These are phyloP conservation scores for Psilocybe subaeruginosa DNA, from an alignment of 768 basidiomycete species.

Conservation along the genomic window DNA sequence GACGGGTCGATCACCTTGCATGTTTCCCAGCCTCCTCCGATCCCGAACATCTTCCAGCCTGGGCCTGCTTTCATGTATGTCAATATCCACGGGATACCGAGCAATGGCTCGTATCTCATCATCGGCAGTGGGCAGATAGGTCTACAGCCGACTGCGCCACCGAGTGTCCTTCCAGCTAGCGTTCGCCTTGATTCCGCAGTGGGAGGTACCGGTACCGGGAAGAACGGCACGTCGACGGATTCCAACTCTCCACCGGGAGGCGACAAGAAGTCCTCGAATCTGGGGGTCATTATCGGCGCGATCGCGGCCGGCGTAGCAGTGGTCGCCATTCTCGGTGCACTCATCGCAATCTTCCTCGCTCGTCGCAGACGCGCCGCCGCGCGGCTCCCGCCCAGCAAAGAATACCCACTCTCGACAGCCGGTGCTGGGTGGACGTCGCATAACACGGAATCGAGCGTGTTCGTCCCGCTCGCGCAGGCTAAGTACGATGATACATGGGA, in stretches of 20 bases:
- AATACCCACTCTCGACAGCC: conserved; percentile 19
- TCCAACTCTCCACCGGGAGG: background rate
- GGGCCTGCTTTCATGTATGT: conserved; percentile 86
- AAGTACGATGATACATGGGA: background rate
- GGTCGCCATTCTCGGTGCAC: conserved; percentile 50
- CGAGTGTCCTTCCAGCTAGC: conserved; percentile 49
- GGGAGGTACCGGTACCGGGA: background rate
- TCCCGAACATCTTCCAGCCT: conserved; percentile 83
- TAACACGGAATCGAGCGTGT: conserved; percentile 65
- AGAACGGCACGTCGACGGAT: background rate
- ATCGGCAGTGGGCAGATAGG: conserved; percentile 82
- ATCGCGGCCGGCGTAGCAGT: conserved; percentile 51
- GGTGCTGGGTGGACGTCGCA: conserved; percentile 8
- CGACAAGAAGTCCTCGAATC: background rate
- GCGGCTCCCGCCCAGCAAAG: conserved; percentile 12
- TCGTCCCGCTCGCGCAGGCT: conserved; percentile 51
- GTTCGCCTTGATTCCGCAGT: conserved; percentile 35
- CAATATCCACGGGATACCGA: conserved; percentile 82
- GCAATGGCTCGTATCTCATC: conserved; percentile 72
- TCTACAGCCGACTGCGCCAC: conserved; percentile 54
- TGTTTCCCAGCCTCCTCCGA: conserved; percentile 80
- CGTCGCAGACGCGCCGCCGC: conserved; percentile 51
- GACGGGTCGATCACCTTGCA: conserved; percentile 81
- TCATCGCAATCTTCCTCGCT: conserved; percentile 52
- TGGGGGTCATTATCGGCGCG: conserved; percentile 47